Base-by-base conservation (phyloP, 1,139 yeast genomes). In the Protomyces macrosporus region DNA sequence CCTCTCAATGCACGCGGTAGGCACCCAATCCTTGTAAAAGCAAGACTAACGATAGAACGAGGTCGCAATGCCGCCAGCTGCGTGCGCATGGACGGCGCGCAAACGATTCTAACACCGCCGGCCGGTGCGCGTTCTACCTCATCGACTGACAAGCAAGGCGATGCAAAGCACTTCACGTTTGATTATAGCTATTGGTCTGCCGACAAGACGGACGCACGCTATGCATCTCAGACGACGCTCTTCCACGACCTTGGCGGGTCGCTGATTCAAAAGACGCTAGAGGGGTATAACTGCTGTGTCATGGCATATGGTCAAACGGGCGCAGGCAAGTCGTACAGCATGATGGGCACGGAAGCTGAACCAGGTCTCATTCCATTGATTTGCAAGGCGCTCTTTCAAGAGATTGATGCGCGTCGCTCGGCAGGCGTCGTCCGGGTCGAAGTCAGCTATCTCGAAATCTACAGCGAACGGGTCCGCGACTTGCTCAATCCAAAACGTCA, bases 251-350 rank as follows among this genome's bases (percentile, higher is more conserved):
- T 84, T 4, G 93, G 90, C 0, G 78, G 79, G 2, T 84, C 82
- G 52, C 76, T 85, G 65, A 74, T 87, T n/a, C 79, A 81, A 37
- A 89, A 87, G 70, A 81, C 85, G 42, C 78, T 86, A 69, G 79
- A 79, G 65, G 95, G 95, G 0, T 87, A 80, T 73, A 87, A 87
- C 71, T 86, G 88, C 33, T 87, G 93, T 72, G 80, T 87, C 9
- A 78, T 87, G 70, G 91, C 93, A 0, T 85, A 87, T 70, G 95
- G 95, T 0, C 91, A 87, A 72, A 87, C 93, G 0, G 87, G 91
- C 2, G 79, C 83, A 0, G 93, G 93, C 2, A 87, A 87, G 70
- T 84, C 91, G 0, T 82, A 78, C 70, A 85, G 91, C 0, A 86
- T 87, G 90, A 83, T 85, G 85, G 91, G 91, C 0, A 69, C 73